These are phyloP conservation scores for Cytidiella melzeri DNA, from an alignment of 768 basidiomycete genomes.

Conservation along the genomic window DNA sequence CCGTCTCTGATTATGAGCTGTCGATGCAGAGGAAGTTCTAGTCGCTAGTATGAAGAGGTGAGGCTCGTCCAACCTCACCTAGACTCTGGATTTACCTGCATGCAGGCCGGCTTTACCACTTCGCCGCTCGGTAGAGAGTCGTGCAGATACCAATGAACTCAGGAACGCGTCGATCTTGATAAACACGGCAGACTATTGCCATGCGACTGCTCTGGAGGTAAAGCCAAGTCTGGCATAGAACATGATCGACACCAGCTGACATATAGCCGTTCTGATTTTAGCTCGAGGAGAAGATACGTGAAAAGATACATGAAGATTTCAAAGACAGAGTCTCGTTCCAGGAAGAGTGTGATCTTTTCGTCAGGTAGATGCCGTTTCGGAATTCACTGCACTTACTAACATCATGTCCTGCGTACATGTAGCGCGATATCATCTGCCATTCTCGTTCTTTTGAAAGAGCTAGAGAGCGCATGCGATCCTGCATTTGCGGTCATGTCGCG, in stretches of 20 bases:
- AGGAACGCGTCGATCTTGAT: conserved; percentile 84
- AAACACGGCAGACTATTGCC: conserved; percentile 98
- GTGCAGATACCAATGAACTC: conserved; percentile 70
- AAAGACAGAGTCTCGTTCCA: conserved; percentile 80
- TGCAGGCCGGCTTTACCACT: conserved; percentile 35
- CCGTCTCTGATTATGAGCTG: too few species aligned
- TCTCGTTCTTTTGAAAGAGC: conserved; percentile 69
- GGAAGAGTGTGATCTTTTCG: conserved; percentile 81
- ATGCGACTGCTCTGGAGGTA: conserved; percentile 84
- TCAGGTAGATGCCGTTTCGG: conserved; percentile 45
- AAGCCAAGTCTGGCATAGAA: too few species aligned
- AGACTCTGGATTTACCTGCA: not conserved
- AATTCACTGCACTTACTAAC: not conserved
- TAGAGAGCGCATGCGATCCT: conserved; percentile 80
- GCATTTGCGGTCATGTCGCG: conserved; percentile 72
- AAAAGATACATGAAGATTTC: conserved; percentile 70
- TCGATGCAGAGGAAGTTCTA: conserved; percentile 83
- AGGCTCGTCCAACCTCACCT: conserved; percentile 5
- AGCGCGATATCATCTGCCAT: conserved; percentile 87
- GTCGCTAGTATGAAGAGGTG: conserved; percentile 69
- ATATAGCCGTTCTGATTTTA: conserved; percentile 29
- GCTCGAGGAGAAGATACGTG: conserved; percentile 90
- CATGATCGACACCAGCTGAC: not conserved
- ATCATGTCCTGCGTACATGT: not conserved
- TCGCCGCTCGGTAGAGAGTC: conserved; percentile 73